These are phyloP conservation scores for Suhomyces bokatorum DNA, from an alignment of 1,139 yeast species.

Conservation along the genomic window DNA sequence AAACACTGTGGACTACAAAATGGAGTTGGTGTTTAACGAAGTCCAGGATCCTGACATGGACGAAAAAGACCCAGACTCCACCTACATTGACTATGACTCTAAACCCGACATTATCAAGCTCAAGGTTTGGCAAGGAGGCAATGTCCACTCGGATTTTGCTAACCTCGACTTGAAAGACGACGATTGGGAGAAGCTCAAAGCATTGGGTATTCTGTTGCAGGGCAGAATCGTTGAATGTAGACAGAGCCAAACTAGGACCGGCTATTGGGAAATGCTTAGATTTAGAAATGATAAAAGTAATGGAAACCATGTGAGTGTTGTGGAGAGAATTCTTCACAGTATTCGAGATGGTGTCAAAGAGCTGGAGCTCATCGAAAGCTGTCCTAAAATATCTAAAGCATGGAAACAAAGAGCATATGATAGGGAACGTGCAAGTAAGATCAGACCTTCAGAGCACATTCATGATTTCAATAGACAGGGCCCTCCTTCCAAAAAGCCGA, in stretches of 20 bases:
- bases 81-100: conserved; percentile 78
- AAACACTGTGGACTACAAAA: conserved; percentile 85
- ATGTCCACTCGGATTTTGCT: conserved; percentile 64
- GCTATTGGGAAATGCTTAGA: conserved; percentile 80
- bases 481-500: conserved; percentile 11
- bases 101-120: conserved; percentile 66
- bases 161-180: conserved; percentile 61
- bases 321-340: conserved; percentile 76
- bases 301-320: conserved; percentile 82
- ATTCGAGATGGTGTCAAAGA: conserved; percentile 84
- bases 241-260: conserved; percentile 49
- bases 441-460: conserved; percentile 2
- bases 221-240: conserved; percentile 90
- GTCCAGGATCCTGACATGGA: conserved; percentile 71
- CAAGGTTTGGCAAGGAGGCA: conserved; percentile 78
- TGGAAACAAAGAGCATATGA: conserved; percentile 41
- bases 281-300: conserved; percentile 90
- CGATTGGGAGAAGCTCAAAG: conserved; percentile 81
- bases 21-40: conserved; percentile 65
- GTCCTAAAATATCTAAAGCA: conserved; percentile 34
- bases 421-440: conserved; percentile 18
- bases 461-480: conserved; percentile 3
- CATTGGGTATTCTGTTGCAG: conserved; percentile 74
- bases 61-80: conserved; percentile 69
- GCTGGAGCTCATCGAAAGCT: conserved; percentile 62